Percentiles rank a stretch among this genome's conserved stretches.
phyloP scores from a whole-genome alignment of 345 rosid species.

The Salix udensis region DNA sequence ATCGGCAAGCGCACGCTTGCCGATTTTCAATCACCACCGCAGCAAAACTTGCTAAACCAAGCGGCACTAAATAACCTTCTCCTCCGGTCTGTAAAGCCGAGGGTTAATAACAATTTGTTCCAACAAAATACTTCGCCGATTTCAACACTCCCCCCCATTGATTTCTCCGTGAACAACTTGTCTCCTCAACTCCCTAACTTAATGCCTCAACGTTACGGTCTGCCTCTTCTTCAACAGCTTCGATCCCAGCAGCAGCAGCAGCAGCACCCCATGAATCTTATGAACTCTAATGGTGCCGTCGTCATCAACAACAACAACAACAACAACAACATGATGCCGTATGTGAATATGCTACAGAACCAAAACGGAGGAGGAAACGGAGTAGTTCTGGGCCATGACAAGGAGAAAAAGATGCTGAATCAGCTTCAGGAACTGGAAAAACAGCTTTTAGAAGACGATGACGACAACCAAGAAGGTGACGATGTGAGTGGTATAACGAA shows the following conservation, averaged over 20 bases:
- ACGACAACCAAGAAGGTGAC: constrained; percentile 59
- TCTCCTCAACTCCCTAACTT: constrained; percentile 24
- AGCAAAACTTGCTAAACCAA: constrained; percentile 12
- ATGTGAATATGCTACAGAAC: constrained; percentile 35
- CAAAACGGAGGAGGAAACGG: constrained; percentile 11
- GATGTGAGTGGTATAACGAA: constrained; percentile 70
- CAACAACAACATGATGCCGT: constrained; percentile 24
- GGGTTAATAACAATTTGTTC: constrained; percentile 19
- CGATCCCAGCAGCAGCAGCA: constrained; percentile 14
- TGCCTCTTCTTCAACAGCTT: constrained; percentile 57
- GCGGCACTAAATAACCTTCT: constrained; percentile 42
- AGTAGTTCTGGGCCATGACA: constrained; percentile 24
- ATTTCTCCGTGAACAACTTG: constrained; percentile 31
- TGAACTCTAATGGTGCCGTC: not conserved
- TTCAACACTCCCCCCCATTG: constrained; percentile 42
- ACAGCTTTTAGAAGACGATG: constrained; percentile 67
- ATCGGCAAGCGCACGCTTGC: constrained; percentile 67
- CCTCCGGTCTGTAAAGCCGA: constrained; percentile 74
- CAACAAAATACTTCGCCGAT: constrained; percentile 45
- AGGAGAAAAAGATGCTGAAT: constrained; percentile 70
- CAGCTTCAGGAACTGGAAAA: constrained; percentile 77
- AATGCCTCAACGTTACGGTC: constrained; percentile 45
- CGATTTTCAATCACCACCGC: constrained; percentile 47
- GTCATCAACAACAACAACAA: not conserved
- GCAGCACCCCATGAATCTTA: constrained; percentile 3